Conservation (phyloP, 371 early-diverging fungal genomes). For the Dinochytrium kinnereticum region DNA sequence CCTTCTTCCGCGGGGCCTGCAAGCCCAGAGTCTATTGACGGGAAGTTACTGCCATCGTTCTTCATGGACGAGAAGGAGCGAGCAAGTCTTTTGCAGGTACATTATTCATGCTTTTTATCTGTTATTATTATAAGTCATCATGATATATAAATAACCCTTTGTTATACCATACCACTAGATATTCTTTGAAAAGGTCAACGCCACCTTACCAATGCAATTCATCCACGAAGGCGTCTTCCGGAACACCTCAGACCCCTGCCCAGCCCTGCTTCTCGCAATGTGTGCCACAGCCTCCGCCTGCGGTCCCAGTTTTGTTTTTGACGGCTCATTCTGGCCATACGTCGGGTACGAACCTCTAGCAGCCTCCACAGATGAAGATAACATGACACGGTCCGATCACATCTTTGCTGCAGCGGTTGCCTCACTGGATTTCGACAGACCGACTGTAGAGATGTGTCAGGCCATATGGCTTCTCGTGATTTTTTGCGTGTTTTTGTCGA, state of each 20-base stretch:
- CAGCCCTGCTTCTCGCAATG: not conserved
- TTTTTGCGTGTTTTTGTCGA: not conserved
- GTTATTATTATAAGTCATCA: not conserved
- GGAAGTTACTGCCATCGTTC: not conserved
- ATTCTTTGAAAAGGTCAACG: not conserved
- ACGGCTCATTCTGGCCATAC: slow-evolving; percentile 6
- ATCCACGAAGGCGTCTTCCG: slow-evolving; percentile 2
- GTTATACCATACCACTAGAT: too few species aligned
- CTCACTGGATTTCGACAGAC: slow-evolving; percentile 9
- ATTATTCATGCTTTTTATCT: not conserved
- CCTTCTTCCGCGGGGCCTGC: not conserved
- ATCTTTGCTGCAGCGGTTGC: slow-evolving; percentile 4
- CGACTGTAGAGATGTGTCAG: slow-evolving; percentile 19
- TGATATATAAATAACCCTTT: not conserved
- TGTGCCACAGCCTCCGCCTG: slow-evolving; percentile 1
- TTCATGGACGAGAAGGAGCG: not conserved
- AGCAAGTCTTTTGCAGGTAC: not conserved
- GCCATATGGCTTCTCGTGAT: not conserved
- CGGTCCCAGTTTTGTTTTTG: not conserved
- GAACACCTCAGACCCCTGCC: not conserved
- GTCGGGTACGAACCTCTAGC: slow-evolving; percentile 1
- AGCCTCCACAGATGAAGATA: not conserved
- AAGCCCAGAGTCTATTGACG: not conserved
- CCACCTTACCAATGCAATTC: not conserved
- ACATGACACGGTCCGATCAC: not conserved